Conservation (phyloP, 2,329 filamentous ascomycete species). For the Fusarium decemcellulare region DNA sequence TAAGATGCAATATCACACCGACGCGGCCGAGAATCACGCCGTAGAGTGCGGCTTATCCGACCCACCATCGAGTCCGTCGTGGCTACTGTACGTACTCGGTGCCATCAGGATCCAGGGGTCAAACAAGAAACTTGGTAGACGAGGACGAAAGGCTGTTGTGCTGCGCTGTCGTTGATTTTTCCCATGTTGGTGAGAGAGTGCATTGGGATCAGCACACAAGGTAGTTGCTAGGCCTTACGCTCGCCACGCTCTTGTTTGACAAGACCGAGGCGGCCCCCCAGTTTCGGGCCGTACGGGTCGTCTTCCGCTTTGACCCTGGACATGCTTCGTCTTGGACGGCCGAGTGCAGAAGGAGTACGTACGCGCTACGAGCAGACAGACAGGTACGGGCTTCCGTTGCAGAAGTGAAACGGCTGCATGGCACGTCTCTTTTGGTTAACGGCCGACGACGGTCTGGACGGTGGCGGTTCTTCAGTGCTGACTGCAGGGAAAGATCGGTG, state of each 20-base stretch:
- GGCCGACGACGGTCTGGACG: constrained; percentile 9
- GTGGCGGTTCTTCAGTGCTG: constrained; percentile 14
- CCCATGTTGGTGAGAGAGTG: constrained; percentile 4
- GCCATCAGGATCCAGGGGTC: constrained; percentile 20
- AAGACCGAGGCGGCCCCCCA: constrained; percentile 3
- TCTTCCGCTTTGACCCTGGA: constrained; percentile 33
- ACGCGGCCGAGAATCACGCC: constrained; percentile 45
- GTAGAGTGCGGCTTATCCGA: constrained; percentile 41
- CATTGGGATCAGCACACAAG: constrained; percentile 28
- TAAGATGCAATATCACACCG: constrained; percentile 37
- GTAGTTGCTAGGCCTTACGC: constrained; percentile 1
- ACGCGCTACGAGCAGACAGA: too few species aligned
- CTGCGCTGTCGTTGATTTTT: constrained; percentile 9
- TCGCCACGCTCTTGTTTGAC: constrained; percentile 10
- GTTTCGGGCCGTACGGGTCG: constrained; percentile 30
- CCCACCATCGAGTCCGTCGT: constrained; percentile 23
- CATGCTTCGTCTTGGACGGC: constrained; percentile 24
- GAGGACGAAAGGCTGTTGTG: background rate
- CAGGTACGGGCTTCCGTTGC: constrained; percentile 1
- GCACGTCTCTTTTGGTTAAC: constrained; percentile 5
- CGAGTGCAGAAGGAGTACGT: constrained; percentile 7
- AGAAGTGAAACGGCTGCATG: constrained; percentile 13
- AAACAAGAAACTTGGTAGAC: constrained; percentile 5
- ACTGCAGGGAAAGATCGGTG: constrained; percentile 32
- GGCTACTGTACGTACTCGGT: background rate